phyloP scores from a whole-genome alignment of 169 alveolate genomes.

The Cryptosporidium canis region DNA sequence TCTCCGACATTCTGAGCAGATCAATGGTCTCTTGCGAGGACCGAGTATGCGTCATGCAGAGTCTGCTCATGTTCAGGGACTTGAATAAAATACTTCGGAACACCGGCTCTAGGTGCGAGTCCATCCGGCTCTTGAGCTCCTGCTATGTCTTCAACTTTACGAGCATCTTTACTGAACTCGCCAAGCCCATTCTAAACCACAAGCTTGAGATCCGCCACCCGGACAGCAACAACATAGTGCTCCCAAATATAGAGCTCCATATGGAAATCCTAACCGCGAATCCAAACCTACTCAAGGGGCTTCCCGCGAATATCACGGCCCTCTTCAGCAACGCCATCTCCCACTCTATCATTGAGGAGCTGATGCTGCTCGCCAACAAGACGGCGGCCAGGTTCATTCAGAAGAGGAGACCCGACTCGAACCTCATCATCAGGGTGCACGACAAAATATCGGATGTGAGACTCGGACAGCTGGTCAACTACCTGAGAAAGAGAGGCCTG shows the following conservation, averaged over 20 bases:
- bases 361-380: conserved; percentile 97
- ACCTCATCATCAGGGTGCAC: background rate
- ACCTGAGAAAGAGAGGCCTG: background rate
- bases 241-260: conserved; percentile 17
- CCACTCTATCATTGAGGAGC: conserved; percentile 94
- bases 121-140: no score
- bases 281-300: background rate
- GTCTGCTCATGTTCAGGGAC: no score
- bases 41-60: no score
- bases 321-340: conserved; percentile 2
- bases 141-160: no score
- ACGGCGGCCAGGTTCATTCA: conserved; percentile 1
- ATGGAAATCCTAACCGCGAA: background rate
- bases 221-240: background rate
- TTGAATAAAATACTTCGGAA: no score
- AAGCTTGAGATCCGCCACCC: no score
- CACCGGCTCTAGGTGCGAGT: no score
- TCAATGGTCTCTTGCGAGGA: no score
- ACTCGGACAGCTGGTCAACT: background rate
- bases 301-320: background rate
- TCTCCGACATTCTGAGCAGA: background rate
- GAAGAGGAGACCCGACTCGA: background rate
- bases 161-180: no score
- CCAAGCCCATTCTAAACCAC: no score
- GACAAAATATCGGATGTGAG: background rate